Conservation (phyloP, 176 grass and related monocot genomes). For the Pontederia crassipes region DNA sequence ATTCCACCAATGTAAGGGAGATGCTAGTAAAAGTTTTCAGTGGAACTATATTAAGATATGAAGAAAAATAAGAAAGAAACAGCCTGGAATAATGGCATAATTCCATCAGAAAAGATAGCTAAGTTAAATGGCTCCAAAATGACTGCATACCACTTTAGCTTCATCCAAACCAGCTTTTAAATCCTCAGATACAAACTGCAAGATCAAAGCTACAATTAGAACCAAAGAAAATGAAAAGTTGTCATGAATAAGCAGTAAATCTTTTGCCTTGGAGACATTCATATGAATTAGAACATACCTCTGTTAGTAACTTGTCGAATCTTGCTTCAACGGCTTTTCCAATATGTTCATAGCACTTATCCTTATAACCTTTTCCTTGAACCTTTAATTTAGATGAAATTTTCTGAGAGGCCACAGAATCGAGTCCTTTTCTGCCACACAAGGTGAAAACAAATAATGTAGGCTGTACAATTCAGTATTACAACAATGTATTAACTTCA, state of each 20-base stretch:
- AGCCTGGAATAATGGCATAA: background rate
- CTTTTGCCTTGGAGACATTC: constrained; percentile 13
- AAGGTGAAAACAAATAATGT: constrained; percentile 3
- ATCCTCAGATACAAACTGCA: constrained; percentile 85
- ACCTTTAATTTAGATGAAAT: constrained; percentile 47
- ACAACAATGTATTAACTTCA: too few relatives aligned
- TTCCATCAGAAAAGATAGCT: background rate
- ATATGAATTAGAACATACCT: constrained; percentile 35
- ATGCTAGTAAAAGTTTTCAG: too few relatives aligned
- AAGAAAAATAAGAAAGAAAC: background rate
- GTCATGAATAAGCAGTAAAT: constrained; percentile 11
- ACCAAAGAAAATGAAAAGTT: constrained; percentile 11
- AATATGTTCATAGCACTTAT: constrained; percentile 91
- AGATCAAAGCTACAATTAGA: constrained; percentile 35
- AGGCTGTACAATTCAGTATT: too few relatives aligned
- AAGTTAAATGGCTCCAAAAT: background rate
- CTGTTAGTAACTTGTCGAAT: constrained; percentile 75
- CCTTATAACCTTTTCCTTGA: constrained; percentile 88
- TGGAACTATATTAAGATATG: too few relatives aligned
- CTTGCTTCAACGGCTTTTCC: constrained; percentile 81
- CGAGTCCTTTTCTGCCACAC: constrained; percentile 56
- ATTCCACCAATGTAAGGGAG: too few relatives aligned
- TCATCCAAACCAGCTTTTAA: constrained; percentile 97
- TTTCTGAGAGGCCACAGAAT: constrained; percentile 47
- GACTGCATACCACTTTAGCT: constrained; percentile 68